A percentile compares a stretch with the other conserved stretches of the same genome.
These are phyloP conservation scores for Penicillium turbatum DNA, from an alignment of 495 filamentous ascomycete genomes.

Conservation along the genomic window DNA sequence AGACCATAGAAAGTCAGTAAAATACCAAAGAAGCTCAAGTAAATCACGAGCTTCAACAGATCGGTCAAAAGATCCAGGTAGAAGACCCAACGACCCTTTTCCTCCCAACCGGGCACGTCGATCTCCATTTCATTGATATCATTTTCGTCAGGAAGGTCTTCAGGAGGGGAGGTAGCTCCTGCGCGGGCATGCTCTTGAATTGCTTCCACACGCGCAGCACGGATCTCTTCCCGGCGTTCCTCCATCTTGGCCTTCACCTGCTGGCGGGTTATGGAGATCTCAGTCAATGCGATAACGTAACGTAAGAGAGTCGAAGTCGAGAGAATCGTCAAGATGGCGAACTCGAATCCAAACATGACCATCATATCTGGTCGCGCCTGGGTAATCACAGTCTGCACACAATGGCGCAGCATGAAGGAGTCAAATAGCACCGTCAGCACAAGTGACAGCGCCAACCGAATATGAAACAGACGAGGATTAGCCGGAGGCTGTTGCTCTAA, in stretches of 20 bases:
- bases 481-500: conserved; percentile 92
- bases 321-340: conserved; percentile 75
- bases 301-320: conserved; percentile 74
- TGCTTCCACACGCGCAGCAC: conserved; percentile 55
- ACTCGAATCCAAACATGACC: conserved; percentile 99
- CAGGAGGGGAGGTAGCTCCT: conserved; percentile 26
- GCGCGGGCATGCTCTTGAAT: conserved; percentile 39
- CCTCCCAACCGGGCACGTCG: conserved; percentile 93
- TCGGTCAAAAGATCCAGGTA: conserved; percentile 85
- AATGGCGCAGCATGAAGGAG: conserved; percentile 71
- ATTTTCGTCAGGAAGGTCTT: conserved; percentile 57
- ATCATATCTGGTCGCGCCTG: conserved; percentile 94
- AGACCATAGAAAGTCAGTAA: conserved; percentile 90
- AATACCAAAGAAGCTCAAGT: conserved; percentile 87
- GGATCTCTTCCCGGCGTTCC: conserved; percentile 62
- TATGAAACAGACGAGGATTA: conserved; percentile 86
- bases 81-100: conserved; percentile 90
- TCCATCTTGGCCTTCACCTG: conserved; percentile 63
- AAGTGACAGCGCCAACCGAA: conserved; percentile 73
- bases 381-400: conserved; percentile 73
- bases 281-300: conserved; percentile 75
- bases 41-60: conserved; percentile 83
- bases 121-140: conserved; percentile 90
- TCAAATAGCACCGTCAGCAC: conserved; percentile 73
- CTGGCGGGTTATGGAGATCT: conserved; percentile 66